Evolutionary conservation across 2,329 filamentous ascomycete species (phyloP).

Genomic region (Fusarium sp.): DNA sequence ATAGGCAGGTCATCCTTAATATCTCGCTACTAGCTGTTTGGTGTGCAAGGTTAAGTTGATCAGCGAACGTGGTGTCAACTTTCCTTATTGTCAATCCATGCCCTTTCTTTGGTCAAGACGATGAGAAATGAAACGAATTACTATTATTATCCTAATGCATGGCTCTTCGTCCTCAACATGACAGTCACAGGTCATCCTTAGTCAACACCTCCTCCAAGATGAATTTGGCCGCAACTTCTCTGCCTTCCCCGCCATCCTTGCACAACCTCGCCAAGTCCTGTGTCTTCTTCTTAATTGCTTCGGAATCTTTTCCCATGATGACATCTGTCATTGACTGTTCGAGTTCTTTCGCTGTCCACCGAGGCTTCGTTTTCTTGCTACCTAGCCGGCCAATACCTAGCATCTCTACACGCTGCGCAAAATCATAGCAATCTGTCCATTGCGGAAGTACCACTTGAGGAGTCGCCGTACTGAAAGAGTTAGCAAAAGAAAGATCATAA

Average conservation of each 20-base stretch:
- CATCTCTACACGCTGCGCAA: not conserved
- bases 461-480: not conserved
- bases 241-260: not conserved
- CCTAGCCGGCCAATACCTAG: not conserved
- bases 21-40: too few relatives aligned
- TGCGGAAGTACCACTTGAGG: not conserved
- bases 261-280: not conserved
- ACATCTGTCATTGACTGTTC: not conserved
- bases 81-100: too few relatives aligned
- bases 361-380: not conserved
- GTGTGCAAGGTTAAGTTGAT: too few relatives aligned
- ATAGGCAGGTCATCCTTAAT: too few relatives aligned
- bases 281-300: not conserved
- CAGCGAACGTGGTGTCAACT: too few relatives aligned
- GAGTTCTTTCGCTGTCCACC: not conserved
- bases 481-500: too few relatives aligned
- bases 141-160: too few relatives aligned
- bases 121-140: too few relatives aligned
- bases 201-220: not conserved
- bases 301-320: not conserved
- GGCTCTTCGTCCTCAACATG: not conserved
- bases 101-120: too few relatives aligned
- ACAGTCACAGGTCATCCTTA: not conserved
- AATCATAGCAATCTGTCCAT: not conserved
- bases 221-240: not conserved